Conservation (phyloP, 768 basidiomycete genomes). For the Cytidiella melzeri region DNA sequence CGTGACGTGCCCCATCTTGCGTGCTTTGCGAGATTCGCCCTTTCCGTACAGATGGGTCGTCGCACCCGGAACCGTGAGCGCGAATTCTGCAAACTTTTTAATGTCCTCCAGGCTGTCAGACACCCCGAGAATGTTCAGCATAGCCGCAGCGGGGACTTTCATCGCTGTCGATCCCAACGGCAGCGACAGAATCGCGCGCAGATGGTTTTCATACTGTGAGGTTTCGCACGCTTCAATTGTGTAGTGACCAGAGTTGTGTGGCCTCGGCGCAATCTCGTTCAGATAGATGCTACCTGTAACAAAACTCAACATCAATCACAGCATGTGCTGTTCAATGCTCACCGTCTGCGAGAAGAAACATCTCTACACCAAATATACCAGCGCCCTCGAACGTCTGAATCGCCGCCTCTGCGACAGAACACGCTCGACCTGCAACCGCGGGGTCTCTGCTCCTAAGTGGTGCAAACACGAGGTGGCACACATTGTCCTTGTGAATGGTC, state of each 20-base stretch:
- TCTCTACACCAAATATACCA: slow-evolving; percentile 95
- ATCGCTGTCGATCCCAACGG: slow-evolving; percentile 86
- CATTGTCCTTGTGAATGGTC: slow-evolving; percentile 89
- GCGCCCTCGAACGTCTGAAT: slow-evolving; percentile 77
- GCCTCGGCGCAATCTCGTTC: slow-evolving; percentile 97
- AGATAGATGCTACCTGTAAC: slow-evolving; percentile 65
- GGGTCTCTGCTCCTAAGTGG: slow-evolving; percentile 66
- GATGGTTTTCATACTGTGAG: slow-evolving; percentile 96
- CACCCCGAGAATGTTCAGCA: slow-evolving; percentile 93
- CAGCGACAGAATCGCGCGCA: slow-evolving; percentile 86
- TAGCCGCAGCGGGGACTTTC: slow-evolving; percentile 79
- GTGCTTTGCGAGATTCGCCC: slow-evolving; percentile 75
- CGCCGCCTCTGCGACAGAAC: slow-evolving; percentile 71
- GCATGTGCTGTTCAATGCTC: slow-evolving; percentile 15
- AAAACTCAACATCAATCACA: not conserved
- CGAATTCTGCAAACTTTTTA: slow-evolving; percentile 44
- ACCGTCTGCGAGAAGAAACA: slow-evolving; percentile 93
- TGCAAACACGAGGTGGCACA: slow-evolving; percentile 89
- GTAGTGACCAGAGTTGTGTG: slow-evolving; percentile 98
- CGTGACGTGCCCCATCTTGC: slow-evolving; percentile 98
- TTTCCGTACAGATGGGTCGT: slow-evolving; percentile 95
- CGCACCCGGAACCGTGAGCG: slow-evolving; percentile 68
- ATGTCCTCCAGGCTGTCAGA: slow-evolving; percentile 63
- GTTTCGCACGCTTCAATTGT: slow-evolving; percentile 97
- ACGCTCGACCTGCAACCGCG: slow-evolving; percentile 52